phyloP scores from a whole-genome alignment of 495 filamentous ascomycete genomes.

The Penicillium cosmopolitanum region DNA sequence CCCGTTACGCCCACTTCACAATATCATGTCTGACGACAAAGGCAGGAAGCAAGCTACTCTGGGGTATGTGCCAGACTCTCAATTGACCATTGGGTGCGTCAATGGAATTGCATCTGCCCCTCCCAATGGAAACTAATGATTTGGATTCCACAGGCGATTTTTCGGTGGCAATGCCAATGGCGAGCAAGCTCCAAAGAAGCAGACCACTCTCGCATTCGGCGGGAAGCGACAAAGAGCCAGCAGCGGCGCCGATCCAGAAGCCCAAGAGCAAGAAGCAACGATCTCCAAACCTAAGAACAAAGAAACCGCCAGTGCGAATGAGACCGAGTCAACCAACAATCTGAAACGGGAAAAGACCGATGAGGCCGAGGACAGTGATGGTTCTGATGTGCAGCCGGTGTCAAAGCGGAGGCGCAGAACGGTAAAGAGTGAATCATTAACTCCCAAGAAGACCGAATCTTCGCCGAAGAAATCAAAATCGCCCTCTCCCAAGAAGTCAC shows the following conservation, averaged over 20 bases:
- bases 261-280: constrained; percentile 10
- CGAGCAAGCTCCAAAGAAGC: constrained; percentile 60
- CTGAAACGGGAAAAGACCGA: constrained; percentile 46
- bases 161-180: constrained; percentile 45
- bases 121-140: background rate
- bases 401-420: constrained; percentile 44
- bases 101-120: background rate
- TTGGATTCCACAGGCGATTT: constrained; percentile 37
- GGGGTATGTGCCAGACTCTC: constrained; percentile 85
- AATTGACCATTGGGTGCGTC: constrained; percentile 84
- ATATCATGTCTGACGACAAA: constrained; percentile 46
- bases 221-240: constrained; percentile 36
- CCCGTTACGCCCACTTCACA: constrained; percentile 5
- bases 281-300: constrained; percentile 47
- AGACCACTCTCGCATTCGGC: constrained; percentile 73
- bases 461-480: constrained; percentile 25
- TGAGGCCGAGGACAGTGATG: constrained; percentile 48
- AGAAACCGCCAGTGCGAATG: constrained; percentile 28
- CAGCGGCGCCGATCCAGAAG: constrained; percentile 21
- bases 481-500: constrained; percentile 24
- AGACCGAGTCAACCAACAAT: constrained; percentile 14
- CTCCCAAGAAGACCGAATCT: constrained; percentile 7
- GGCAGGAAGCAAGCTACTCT: constrained; percentile 79
- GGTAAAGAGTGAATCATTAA: constrained; percentile 11
- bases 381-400: constrained; percentile 57